phyloP scores from a whole-genome alignment of 2,329 filamentous ascomycete species.

The Xenoacremonium recifei region DNA sequence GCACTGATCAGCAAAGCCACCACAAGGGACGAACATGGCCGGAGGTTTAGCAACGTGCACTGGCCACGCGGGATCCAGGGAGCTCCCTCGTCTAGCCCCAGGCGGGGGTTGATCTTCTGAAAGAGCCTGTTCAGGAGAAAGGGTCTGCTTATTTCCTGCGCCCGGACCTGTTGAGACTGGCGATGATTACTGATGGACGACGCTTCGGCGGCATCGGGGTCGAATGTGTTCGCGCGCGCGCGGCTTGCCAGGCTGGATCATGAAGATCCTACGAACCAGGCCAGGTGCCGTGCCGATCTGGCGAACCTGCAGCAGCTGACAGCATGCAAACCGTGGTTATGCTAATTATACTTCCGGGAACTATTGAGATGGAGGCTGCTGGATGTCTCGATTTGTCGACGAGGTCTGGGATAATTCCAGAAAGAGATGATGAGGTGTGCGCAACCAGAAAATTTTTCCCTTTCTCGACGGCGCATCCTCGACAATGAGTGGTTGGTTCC shows the following conservation, averaged over 20 bases:
- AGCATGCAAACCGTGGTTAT: too few species aligned
- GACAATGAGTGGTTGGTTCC: conserved; percentile 6
- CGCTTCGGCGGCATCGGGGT: too few species aligned
- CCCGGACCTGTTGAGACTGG: too few species aligned
- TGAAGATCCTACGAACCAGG: background rate
- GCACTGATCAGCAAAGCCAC: conserved; percentile 12
- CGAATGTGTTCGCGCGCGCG: too few species aligned
- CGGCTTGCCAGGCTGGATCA: too few species aligned
- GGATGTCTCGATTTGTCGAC: conserved; percentile 14
- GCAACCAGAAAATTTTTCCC: conserved; percentile 9
- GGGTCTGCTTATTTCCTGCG: too few species aligned
- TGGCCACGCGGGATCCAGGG: conserved; percentile 23
- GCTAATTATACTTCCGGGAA: conserved; percentile 9
- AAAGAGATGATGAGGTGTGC: conserved; percentile 18
- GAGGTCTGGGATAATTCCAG: conserved; percentile 11
- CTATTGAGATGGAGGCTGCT: conserved; percentile 7
- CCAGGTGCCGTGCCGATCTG: conserved; percentile 11
- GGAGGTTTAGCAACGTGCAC: conserved; percentile 6
- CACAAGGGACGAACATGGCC: conserved; percentile 6
- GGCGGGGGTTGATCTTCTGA: too few species aligned
- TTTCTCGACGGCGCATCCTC: conserved; percentile 3
- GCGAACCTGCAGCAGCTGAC: conserved; percentile 13
- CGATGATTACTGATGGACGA: too few species aligned
- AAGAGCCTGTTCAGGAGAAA: too few species aligned
- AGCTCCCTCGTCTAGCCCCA: conserved; percentile 16